Percentiles rank a stretch among this genome's conserved stretches.
Conservation (phyloP, 768 basidiomycete species). For the Chalciporus pseudorubinellus region DNA sequence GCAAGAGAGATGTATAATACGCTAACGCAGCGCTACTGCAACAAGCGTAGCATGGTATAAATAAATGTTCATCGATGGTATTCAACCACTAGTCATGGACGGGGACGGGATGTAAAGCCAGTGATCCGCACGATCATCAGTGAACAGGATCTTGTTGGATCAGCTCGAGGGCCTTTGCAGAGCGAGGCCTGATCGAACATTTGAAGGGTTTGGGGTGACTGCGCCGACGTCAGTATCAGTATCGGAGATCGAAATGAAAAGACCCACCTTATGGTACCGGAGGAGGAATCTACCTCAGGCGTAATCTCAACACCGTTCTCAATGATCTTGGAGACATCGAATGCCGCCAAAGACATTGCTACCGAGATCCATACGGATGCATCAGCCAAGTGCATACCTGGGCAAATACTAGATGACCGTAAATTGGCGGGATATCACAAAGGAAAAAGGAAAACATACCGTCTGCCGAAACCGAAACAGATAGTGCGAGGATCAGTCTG, state of each 20-base stretch:
- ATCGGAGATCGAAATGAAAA: too few species aligned
- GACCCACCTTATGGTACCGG: conserved; percentile 60
- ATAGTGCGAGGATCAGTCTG: conserved; percentile 58
- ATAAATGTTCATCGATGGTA: not conserved
- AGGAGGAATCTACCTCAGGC: conserved; percentile 55
- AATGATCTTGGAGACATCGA: conserved; percentile 45
- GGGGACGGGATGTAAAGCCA: too few species aligned
- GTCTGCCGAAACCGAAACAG: conserved; percentile 71
- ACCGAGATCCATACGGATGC: conserved; percentile 46
- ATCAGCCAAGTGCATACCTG: conserved; percentile 48
- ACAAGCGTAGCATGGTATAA: not conserved
- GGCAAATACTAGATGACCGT: conserved; percentile 22
- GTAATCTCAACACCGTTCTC: conserved; percentile 47
- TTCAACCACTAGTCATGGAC: not conserved
- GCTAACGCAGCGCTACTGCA: not conserved
- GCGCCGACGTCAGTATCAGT: conserved; percentile 1
- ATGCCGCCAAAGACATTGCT: conserved; percentile 45
- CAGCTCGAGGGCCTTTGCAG: conserved; percentile 51
- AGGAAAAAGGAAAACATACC: conserved; percentile 31
- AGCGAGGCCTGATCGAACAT: conserved; percentile 60
- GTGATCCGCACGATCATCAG: conserved; percentile 9
- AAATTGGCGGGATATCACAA: conserved; percentile 6
- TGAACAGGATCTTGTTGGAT: conserved; percentile 45
- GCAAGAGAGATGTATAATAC: not conserved
- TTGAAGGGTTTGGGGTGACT: conserved; percentile 64